These are phyloP conservation scores for Purshia tridentata DNA, from an alignment of 306 rosid genomes.

Conservation along the genomic window DNA sequence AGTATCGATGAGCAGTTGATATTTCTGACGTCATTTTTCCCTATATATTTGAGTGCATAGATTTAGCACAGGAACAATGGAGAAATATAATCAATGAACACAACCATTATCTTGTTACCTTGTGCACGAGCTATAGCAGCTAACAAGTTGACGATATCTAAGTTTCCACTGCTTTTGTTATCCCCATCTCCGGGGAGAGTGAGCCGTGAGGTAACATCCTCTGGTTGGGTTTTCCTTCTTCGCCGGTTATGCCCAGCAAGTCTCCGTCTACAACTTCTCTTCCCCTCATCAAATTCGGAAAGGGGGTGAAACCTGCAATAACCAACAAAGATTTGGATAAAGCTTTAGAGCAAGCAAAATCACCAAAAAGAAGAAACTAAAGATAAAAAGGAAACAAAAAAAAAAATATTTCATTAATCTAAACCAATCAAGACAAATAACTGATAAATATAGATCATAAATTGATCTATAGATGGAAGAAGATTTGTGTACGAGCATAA, in stretches of 20 bases:
- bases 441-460: too few relatives aligned
- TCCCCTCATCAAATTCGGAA: slow-evolving; percentile 84
- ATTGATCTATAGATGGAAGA: background rate
- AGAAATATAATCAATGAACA: background rate
- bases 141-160: slow-evolving; percentile 67
- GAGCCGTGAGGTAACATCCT: slow-evolving; percentile 57
- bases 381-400: background rate
- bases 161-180: slow-evolving; percentile 36
- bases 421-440: background rate
- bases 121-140: slow-evolving; percentile 67
- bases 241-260: slow-evolving; percentile 94
- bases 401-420: background rate
- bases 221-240: slow-evolving; percentile 76
- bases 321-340: background rate
- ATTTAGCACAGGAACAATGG: slow-evolving; percentile 11
- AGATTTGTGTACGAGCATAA: background rate
- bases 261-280: slow-evolving; percentile 83
- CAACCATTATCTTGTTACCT: slow-evolving; percentile 39
- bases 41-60: slow-evolving; percentile 34
- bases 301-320: slow-evolving; percentile 68
- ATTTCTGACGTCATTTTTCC: slow-evolving; percentile 65
- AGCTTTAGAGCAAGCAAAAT: background rate
- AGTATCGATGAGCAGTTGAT: slow-evolving; percentile 45
- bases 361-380: background rate
- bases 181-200: slow-evolving; percentile 40